Conservation (phyloP, 2,329 filamentous ascomycete species). For the Ascochyta clinopodiicola region DNA sequence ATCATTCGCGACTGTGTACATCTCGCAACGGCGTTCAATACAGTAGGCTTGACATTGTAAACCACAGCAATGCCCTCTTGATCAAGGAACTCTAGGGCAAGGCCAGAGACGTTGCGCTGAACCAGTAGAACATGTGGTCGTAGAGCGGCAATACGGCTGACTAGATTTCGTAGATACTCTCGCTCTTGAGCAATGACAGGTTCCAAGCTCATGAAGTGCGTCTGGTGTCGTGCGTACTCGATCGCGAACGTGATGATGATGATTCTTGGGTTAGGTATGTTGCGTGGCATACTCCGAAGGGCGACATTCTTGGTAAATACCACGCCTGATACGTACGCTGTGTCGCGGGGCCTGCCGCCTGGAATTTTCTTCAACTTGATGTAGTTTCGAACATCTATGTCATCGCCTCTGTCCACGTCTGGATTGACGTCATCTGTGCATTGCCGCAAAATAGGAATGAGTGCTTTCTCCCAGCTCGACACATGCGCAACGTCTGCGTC, state of each 20-base stretch:
- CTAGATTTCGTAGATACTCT: slow-evolving; percentile 89
- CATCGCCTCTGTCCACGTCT: slow-evolving; percentile 86
- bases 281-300: slow-evolving; percentile 92
- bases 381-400: slow-evolving; percentile 97
- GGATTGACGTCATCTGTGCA: slow-evolving; percentile 95
- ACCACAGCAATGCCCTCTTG: slow-evolving; percentile 90
- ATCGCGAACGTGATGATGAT: slow-evolving; percentile 94
- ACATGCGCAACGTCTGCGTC: slow-evolving; percentile 77
- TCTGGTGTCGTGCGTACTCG: slow-evolving; percentile 90
- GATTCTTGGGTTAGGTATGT: slow-evolving; percentile 82
- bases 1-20: slow-evolving; percentile 93
- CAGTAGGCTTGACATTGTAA: slow-evolving; percentile 95
- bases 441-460: slow-evolving; percentile 87
- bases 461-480: slow-evolving; percentile 83
- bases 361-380: slow-evolving; percentile 97
- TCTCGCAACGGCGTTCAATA: slow-evolving; percentile 91
- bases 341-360: slow-evolving; percentile 87
- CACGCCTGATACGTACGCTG: slow-evolving; percentile 93
- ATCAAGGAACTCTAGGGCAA: slow-evolving; percentile 86
- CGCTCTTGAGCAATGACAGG: slow-evolving; percentile 96
- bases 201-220: slow-evolving; percentile 97
- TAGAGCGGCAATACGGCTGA: slow-evolving; percentile 86
- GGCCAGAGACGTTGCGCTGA: slow-evolving; percentile 88
- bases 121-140: slow-evolving; percentile 87
- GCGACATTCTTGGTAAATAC: slow-evolving; percentile 98